Base-by-base conservation (phyloP, 345 rosid genomes). In the Leavenworthia alabamica region DNA sequence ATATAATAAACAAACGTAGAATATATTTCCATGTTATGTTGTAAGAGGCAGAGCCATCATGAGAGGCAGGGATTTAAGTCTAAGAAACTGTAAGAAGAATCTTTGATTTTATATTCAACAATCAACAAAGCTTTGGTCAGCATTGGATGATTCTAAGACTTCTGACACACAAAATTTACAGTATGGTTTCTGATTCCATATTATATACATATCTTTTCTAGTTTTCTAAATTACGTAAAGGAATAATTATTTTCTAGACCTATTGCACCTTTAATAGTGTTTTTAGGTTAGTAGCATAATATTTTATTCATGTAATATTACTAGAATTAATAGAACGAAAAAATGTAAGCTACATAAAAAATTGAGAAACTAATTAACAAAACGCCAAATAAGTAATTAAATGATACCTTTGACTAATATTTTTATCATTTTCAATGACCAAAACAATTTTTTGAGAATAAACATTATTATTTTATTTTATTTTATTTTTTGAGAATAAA, bases 171-270 rank as follows among this genome's bases (percentile, higher is more conserved):
- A 33, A 43, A 54, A 8, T 14, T 64, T 54, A 55, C 62, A 41
- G 17, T 52, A 53, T 31, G 27, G 70, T 43, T 42, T 44, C 62
- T 55, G 62, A 55, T 55, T 10, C 70, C 55, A 54, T 44, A 54
- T 44, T 54, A 27, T 35, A 29, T 50, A 10, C 15, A 28, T n/a
- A n/a, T 14, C 11, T 1, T 51, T 51, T 17, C n/a, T 54, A 3
- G 7, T 23, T 40, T 9, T 29, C n/a, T 16, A 62, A 9, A 26
- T 5, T 50, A 50, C n/a, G 6, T 6, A 33, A 32, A 62, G 9
- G 16, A 49, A 37, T 19, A 20, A 20, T 20, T 20, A 1, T 20
- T 20, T 20, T 20, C 22, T 20, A 20, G 22, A 20, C 22, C 22
- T 20, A 20, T 46, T 46, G 29, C 51, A 12, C 9, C 22, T 19